Base-by-base conservation (phyloP, 2,329 filamentous ascomycete genomes). In the Penicillium frequentans region DNA sequence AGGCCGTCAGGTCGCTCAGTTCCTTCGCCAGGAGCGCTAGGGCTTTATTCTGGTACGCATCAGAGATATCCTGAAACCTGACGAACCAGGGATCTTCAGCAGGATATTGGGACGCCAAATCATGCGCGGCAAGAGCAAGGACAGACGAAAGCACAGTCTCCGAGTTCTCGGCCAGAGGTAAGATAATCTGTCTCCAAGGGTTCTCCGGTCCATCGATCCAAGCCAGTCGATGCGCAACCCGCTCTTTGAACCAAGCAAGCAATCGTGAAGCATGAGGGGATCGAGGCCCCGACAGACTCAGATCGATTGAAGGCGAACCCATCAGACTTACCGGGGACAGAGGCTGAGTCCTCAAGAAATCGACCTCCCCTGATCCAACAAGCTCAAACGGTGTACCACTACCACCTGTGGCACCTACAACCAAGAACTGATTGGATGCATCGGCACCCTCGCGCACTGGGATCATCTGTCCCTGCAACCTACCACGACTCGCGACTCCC, bases 11-110 rank as follows among this genome's bases (percentile, higher is more conserved):
- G 21, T 29, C 16, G 21, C 50, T 43, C 16, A 53, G 50, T 35
- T 53, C 50, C 33, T 45, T 33, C 3, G 50, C 50, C 1, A 53
- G 50, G 14, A 26, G 39, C 9, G 29, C 42, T 19, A 53, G 21
- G 9, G 50, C 50, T 45, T 53, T 53, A 26, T 53, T 53, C 24
- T 53, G 50, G 50, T 45, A 53, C 31, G 50, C 50, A 53, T 53
- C 44, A 24, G 50, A 53, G 29, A 53, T 46, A 21, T 53, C 23
- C 31, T 44, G 42, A 23, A 53, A 53, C 29, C 45, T 53, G 19
- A 53, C 50, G 23, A 53, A 53, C 50, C 50, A 53, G 10, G 42
- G 50, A 47, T 53, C 50, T 16, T 53, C 21, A 4, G 13, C 10
- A 19, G 50, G 50, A 31, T 53, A 53, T 16, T 53, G 50, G 7